Evolutionary conservation across 2,329 filamentous ascomycete species (phyloP).

Genomic region (Plectosphaerella cucumerina): DNA sequence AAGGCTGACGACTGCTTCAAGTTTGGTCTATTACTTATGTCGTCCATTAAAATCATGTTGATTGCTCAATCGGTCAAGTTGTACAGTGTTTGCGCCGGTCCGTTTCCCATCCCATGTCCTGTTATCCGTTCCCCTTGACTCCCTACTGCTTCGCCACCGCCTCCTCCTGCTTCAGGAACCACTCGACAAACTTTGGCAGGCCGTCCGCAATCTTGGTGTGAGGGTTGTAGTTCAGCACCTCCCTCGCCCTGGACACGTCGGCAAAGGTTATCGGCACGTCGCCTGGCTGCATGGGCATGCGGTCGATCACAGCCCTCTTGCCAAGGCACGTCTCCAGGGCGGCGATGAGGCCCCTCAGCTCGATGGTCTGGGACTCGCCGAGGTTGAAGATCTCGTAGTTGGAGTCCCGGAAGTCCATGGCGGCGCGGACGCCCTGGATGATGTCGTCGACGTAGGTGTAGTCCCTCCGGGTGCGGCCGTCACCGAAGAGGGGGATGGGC

Average conservation of each 20-base stretch:
- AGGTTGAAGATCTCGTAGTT: conserved; percentile 18
- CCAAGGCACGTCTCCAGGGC: conserved; percentile 15
- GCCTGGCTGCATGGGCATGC: conserved; percentile 14
- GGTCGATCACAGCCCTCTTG: conserved; percentile 13
- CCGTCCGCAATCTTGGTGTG: conserved; percentile 13
- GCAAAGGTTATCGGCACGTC: conserved; percentile 18
- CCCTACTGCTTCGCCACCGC: too few relatives aligned
- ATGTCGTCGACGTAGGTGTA: conserved; percentile 20
- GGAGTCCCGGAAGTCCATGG: conserved; percentile 13
- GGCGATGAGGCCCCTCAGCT: conserved; percentile 14
- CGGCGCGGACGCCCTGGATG: conserved; percentile 15
- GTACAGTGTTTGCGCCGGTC: not conserved
- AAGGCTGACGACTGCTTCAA: not conserved
- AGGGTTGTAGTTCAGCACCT: conserved; percentile 14
- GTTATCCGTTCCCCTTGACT: not conserved
- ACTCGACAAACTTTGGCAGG: conserved; percentile 15
- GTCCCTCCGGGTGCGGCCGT: conserved; percentile 17
- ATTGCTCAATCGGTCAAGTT: not conserved
- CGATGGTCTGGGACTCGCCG: conserved; percentile 16
- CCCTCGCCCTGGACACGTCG: conserved; percentile 15
- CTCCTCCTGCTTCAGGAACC: conserved; percentile 11
- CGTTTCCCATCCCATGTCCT: too few relatives aligned
- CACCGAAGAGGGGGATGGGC: conserved; percentile 18
- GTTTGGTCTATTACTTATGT: not conserved
- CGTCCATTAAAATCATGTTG: not conserved